A percentile compares a stretch with the other conserved stretches of the same genome.
These are phyloP conservation scores for Sesbania bispinosa DNA, from an alignment of 306 rosid species.

Conservation along the genomic window DNA sequence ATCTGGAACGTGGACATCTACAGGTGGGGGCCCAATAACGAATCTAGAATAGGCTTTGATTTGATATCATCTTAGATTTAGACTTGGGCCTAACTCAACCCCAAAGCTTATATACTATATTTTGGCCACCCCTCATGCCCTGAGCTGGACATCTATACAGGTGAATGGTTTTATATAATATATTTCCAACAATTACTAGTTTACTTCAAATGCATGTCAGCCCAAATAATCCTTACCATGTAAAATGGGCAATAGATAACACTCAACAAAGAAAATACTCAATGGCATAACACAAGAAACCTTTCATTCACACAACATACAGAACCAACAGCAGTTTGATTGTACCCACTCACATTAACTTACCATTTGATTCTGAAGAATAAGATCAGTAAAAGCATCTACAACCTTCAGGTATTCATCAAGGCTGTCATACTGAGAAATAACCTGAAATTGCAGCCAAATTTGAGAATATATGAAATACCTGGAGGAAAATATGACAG, in stretches of 20 bases:
- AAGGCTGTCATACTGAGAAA: constrained; percentile 54
- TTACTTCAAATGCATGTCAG: constrained; percentile 3
- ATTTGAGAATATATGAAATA: constrained; percentile 21
- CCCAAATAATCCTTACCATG: constrained; percentile 11
- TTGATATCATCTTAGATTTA: no score
- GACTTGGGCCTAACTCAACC: no score
- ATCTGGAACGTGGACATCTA: no score
- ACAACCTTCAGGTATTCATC: constrained; percentile 81
- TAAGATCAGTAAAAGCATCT: constrained; percentile 82
- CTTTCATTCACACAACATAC: background rate
- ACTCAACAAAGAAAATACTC: constrained; percentile 5
- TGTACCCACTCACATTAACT: constrained; percentile 24
- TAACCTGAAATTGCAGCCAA: constrained; percentile 50
- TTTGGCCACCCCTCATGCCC: background rate
- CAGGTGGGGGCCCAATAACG: no score
- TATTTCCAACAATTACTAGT: no score
- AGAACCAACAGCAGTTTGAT: constrained; percentile 1
- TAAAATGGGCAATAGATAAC: constrained; percentile 5
- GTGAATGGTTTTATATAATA: no score
- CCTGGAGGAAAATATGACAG: background rate
- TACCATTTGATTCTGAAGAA: constrained; percentile 81
- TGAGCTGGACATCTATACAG: background rate
- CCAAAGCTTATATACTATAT: no score
- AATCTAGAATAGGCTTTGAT: no score
- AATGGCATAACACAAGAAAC: background rate